These are phyloP conservation scores for Fusarium napiforme DNA, from an alignment of 2,329 filamentous ascomycete species.

Conservation along the genomic window DNA sequence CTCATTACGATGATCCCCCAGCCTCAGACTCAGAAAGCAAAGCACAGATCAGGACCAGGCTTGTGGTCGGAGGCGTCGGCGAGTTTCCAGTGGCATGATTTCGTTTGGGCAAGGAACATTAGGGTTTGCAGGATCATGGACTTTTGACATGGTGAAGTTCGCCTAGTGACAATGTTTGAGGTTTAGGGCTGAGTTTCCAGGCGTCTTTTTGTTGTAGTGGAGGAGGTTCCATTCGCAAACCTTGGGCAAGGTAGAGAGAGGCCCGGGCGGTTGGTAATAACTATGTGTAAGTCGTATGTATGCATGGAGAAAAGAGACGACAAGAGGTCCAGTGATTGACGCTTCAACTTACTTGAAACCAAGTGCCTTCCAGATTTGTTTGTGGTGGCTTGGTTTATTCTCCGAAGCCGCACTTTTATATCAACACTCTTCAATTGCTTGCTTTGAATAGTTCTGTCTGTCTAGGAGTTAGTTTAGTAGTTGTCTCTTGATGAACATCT, in stretches of 20 bases:
- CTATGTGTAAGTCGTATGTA: not conserved
- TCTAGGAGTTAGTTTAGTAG: not conserved
- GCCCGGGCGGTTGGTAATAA: constrained; percentile 14
- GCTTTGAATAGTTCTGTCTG: not conserved
- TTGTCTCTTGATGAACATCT: not conserved
- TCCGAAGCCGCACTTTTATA: constrained; percentile 5
- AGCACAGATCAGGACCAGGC: constrained; percentile 4
- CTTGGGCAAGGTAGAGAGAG: not conserved
- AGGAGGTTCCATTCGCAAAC: not conserved
- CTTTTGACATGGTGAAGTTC: not conserved
- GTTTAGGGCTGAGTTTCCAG: constrained; percentile 7
- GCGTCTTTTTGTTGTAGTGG: not conserved
- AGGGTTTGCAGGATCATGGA: not conserved
- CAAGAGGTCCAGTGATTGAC: not conserved
- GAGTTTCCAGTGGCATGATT: not conserved
- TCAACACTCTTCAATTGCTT: not conserved
- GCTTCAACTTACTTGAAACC: not conserved
- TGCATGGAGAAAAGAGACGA: constrained; percentile 11
- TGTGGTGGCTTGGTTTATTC: constrained; percentile 26
- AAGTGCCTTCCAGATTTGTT: constrained; percentile 15
- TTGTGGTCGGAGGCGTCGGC: constrained; percentile 1
- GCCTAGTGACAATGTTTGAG: constrained; percentile 3
- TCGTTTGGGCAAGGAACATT: not conserved
- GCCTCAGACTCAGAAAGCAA: not conserved
- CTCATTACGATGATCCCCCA: not conserved